These are phyloP conservation scores for Salisapilia sapeloensis DNA, from an alignment of 352 stramenopile species.

Conservation along the genomic window DNA sequence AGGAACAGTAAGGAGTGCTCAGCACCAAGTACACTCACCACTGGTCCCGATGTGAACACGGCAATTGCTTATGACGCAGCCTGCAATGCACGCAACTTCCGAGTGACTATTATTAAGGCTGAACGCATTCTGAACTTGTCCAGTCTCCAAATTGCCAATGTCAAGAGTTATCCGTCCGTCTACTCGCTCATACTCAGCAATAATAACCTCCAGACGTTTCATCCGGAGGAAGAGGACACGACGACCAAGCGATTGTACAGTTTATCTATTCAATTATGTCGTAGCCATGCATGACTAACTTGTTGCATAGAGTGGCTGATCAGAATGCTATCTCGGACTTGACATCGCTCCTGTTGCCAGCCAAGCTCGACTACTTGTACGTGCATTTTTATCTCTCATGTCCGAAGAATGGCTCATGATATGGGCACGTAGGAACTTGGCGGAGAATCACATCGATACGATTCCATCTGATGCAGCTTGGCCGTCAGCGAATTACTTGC, in stretches of 20 bases:
- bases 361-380: slow-evolving; percentile 20
- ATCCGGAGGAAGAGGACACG: slow-evolving; percentile 14
- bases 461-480: slow-evolving; percentile 15
- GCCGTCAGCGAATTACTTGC: slow-evolving; percentile 20
- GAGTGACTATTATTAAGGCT: slow-evolving; percentile 11
- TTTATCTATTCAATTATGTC: not conserved
- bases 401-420: slow-evolving; percentile 1
- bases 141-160: slow-evolving; percentile 22
- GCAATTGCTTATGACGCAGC: slow-evolving; percentile 31
- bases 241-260: slow-evolving; percentile 36
- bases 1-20: too few relatives aligned
- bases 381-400: not conserved
- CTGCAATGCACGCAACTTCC: slow-evolving; percentile 22
- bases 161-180: slow-evolving; percentile 30
- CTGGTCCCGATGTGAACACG: too few relatives aligned
- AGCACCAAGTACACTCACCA: too few relatives aligned
- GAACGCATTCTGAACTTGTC: slow-evolving; percentile 44
- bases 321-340: slow-evolving; percentile 27
- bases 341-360: slow-evolving; percentile 13
- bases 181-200: slow-evolving; percentile 32
- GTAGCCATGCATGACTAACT: slow-evolving; percentile 1
- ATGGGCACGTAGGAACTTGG: slow-evolving; percentile 12
- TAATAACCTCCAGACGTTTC: slow-evolving; percentile 38
- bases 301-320: slow-evolving; percentile 12
- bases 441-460: slow-evolving; percentile 16